Conservation (phyloP, 2,329 filamentous ascomycete species). For the Neonectria hederae region DNA sequence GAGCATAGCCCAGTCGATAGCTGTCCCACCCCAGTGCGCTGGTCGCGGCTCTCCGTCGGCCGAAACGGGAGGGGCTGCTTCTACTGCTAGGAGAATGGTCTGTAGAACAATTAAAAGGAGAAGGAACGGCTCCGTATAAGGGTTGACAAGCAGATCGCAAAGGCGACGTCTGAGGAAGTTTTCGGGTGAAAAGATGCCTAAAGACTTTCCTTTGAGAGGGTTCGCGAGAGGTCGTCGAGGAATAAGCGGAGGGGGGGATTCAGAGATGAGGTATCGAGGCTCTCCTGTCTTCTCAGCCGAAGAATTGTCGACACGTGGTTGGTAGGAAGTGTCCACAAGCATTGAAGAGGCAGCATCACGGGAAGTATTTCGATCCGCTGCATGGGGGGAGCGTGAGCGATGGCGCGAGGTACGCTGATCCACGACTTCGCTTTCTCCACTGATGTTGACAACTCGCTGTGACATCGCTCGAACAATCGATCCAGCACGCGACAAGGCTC, state of each 20-base stretch:
- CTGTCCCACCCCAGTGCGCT: conserved; percentile 70
- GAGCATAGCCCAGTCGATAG: conserved; percentile 83
- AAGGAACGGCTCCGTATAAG: conserved; percentile 86
- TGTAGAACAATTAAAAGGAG: conserved; percentile 89
- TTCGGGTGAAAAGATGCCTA: conserved; percentile 85
- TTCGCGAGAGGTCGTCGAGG: conserved; percentile 58
- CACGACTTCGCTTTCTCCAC: conserved; percentile 86
- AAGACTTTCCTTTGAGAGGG: conserved; percentile 84
- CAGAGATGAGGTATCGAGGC: conserved; percentile 32
- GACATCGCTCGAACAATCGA: conserved; percentile 89
- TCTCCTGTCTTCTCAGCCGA: conserved; percentile 56
- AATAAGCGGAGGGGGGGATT: conserved; percentile 25
- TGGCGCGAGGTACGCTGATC: conserved; percentile 74
- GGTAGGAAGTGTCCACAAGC: conserved; percentile 61
- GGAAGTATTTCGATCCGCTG: conserved; percentile 47
- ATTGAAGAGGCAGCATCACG: conserved; percentile 46
- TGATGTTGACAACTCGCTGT: conserved; percentile 96
- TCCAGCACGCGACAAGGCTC: conserved; percentile 73
- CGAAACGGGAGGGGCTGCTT: conserved; percentile 78
- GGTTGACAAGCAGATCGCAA: conserved; percentile 86
- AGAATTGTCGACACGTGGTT: conserved; percentile 56
- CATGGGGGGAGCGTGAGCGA: conserved; percentile 66
- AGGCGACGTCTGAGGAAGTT: conserved; percentile 78
- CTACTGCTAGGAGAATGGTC: conserved; percentile 85
- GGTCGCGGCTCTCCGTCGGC: conserved; percentile 68